Conservation (phyloP, 2,329 filamentous ascomycete genomes). For the Exserohilum turcica region DNA sequence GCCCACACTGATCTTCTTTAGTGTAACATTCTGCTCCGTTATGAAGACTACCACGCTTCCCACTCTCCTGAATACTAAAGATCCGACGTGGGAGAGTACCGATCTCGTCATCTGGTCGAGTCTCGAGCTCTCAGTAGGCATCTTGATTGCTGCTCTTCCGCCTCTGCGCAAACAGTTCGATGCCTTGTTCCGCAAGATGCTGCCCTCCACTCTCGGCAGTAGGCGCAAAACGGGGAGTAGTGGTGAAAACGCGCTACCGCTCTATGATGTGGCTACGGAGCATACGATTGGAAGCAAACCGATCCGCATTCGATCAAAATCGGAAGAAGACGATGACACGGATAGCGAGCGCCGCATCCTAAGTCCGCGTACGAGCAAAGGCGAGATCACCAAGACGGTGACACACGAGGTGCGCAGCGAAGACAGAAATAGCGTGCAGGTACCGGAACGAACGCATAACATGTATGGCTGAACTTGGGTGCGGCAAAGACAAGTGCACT, state of each 20-base stretch:
- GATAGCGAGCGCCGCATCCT: neutral
- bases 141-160: conserved; percentile 30
- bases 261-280: conserved; percentile 25
- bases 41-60: conserved; percentile 32
- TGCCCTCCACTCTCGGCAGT: conserved; percentile 20
- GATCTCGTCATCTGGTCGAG: conserved; percentile 33
- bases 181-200: conserved; percentile 20
- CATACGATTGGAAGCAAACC: neutral
- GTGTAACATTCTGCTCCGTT: conserved; percentile 31
- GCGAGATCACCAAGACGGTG: neutral
- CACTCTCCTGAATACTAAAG: conserved; percentile 19
- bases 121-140: conserved; percentile 33
- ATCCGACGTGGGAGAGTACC: conserved; percentile 31
- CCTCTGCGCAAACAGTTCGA: conserved; percentile 37
- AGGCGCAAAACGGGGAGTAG: conserved; percentile 11
- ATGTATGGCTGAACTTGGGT: no score
- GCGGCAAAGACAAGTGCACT: no score
- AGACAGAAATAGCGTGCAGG: neutral
- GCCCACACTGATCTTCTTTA: conserved; percentile 14
- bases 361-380: no score
- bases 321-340: neutral
- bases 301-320: neutral
- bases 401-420: neutral
- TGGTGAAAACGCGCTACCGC: conserved; percentile 17
- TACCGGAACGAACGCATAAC: neutral